Evolutionary conservation across 306 rosid species (phyloP).

Genomic region (Parietaria judaica): DNA sequence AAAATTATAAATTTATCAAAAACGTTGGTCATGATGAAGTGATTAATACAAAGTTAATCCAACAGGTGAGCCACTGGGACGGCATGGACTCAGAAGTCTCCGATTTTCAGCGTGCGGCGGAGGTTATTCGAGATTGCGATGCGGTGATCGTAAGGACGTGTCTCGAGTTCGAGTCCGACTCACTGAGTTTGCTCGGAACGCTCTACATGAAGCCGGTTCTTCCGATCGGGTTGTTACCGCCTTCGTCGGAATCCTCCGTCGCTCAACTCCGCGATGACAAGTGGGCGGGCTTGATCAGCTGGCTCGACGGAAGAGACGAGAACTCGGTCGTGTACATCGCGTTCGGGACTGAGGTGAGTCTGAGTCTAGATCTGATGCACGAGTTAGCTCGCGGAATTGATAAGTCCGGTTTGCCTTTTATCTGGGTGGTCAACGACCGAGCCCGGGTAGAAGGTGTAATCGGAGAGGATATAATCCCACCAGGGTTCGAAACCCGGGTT

Average conservation of each 20-base stretch:
- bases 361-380: slow-evolving; percentile 2
- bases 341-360: slow-evolving; percentile 17
- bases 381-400: slow-evolving; percentile 25
- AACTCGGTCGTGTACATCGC: slow-evolving; percentile 23
- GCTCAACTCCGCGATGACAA: background rate
- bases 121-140: background rate
- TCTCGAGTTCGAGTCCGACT: slow-evolving; percentile 14
- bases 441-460: background rate
- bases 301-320: slow-evolving; percentile 9
- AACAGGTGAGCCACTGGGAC: slow-evolving; percentile 1
- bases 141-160: background rate
- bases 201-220: slow-evolving; percentile 21
- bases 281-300: slow-evolving; percentile 5
- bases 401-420: slow-evolving; percentile 13
- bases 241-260: background rate
- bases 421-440: slow-evolving; percentile 18
- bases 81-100: slow-evolving; percentile 18
- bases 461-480: background rate
- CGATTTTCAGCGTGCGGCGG: background rate
- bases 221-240: slow-evolving; percentile 15
- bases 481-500: slow-evolving; percentile 4
- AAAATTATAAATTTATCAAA: no score
- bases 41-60: no score
- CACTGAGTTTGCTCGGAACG: slow-evolving; percentile 3
- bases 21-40: no score